Base-by-base conservation (phyloP, 352 stramenopile species). In the Phytophthora foliorum region DNA sequence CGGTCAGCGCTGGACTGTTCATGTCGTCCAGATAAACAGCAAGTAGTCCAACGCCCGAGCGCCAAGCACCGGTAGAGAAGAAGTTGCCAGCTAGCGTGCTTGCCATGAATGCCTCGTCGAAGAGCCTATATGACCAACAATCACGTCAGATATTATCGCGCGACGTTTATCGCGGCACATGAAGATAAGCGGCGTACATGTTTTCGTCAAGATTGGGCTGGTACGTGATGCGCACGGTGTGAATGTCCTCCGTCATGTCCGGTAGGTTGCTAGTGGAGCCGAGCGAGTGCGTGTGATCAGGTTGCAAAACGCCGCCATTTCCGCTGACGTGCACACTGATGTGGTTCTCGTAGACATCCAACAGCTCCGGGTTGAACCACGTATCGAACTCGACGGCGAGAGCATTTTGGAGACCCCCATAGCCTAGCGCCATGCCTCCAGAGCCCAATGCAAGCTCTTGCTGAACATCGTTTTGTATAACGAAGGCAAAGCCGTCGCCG, bases 341-440 rank as follows among this genome's bases (percentile, higher is more conserved):
- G 75, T 98, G 95, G 69, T 98, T 98, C 70, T 98, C 90, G 70
- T 95, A 98, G 25, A 75, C 77, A 46, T 98, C 94, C 14, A 85
- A 52, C 53, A 92, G 75, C 31, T 98, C 91, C 7, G 77, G 65
- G 70, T 98, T 98, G 77, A 90, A 97, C 81, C 87, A 97, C 11
- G 92, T 98, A 69, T 98, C 94, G 55, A 98, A 98, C 65, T 98
- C 94, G 16, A 98, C 64, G 4, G 77, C 93, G 2, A 98, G 56
- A 11, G 85, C 75, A 57, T 98, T 95, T n/a, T 56, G 51, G 29
- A 98, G 79, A 4, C 91, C 91, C 3, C 78, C 90, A 55, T 98
- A 98, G 2, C 95, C 95, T 11, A 98, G 70, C 6, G 84, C 81
- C 70, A 84, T 84, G 22, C 93, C 92, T 1, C 80, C 79, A 3